Conservation (phyloP, 768 basidiomycete genomes). For the Tricholoma saponaceum region DNA sequence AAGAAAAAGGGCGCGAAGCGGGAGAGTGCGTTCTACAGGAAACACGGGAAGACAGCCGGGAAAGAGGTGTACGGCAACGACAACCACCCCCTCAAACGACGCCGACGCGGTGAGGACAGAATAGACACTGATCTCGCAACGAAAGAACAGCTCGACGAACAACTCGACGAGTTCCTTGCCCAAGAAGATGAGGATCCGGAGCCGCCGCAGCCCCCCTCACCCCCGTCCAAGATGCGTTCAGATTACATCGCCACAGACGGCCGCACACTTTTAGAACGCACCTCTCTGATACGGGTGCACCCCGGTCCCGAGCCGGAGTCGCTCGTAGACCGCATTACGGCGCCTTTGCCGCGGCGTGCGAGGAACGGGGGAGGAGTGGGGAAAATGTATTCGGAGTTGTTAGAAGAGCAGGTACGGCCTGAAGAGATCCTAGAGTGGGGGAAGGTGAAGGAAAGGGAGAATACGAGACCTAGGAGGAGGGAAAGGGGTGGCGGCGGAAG, state of each 20-base stretch:
- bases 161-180: slow-evolving; percentile 66
- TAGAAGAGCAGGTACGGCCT: slow-evolving; percentile 13
- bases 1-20: slow-evolving; percentile 74
- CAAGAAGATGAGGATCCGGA: slow-evolving; percentile 28
- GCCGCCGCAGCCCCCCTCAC: slow-evolving; percentile 32
- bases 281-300: slow-evolving; percentile 41
- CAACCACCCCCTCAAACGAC: slow-evolving; percentile 21
- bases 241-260: slow-evolving; percentile 54
- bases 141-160: slow-evolving; percentile 53
- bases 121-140: slow-evolving; percentile 27
- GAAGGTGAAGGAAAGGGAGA: not conserved
- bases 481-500: slow-evolving; percentile 19
- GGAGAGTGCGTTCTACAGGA: slow-evolving; percentile 76
- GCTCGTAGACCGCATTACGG: slow-evolving; percentile 43
- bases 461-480: slow-evolving; percentile 10
- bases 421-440: slow-evolving; percentile 18
- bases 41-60: slow-evolving; percentile 63
- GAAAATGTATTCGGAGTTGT: slow-evolving; percentile 17
- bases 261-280: slow-evolving; percentile 53
- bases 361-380: slow-evolving; percentile 19
- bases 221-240: slow-evolving; percentile 64
- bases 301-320: slow-evolving; percentile 22
- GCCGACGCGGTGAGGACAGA: slow-evolving; percentile 32
- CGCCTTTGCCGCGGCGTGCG: slow-evolving; percentile 40
- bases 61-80: slow-evolving; percentile 42